Evolutionary conservation across 352 stramenopile species (phyloP).

Genomic region (Pythium brachiatum): DNA sequence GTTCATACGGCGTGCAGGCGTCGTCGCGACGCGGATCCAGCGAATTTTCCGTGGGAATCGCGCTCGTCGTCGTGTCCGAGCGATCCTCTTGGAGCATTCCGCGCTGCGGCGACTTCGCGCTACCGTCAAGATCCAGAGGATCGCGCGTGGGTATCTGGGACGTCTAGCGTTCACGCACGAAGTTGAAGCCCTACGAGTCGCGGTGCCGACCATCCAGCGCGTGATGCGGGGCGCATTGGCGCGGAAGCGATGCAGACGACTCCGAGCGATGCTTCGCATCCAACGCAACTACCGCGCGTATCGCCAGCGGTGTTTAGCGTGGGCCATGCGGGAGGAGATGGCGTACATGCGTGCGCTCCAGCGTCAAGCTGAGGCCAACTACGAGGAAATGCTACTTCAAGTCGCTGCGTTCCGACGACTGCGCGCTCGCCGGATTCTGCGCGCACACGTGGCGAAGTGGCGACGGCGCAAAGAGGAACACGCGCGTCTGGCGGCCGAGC

Average conservation of each 20-base stretch:
- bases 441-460: constrained; percentile 42
- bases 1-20: constrained; percentile 42
- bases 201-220: constrained; percentile 56
- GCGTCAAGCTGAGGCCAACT: constrained; percentile 41
- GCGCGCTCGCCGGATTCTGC: constrained; percentile 48
- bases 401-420: constrained; percentile 46
- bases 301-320: constrained; percentile 47
- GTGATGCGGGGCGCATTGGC: constrained; percentile 46
- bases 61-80: constrained; percentile 40
- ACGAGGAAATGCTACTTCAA: constrained; percentile 40
- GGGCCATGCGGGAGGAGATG: constrained; percentile 55
- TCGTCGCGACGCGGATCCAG: constrained; percentile 63
- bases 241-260: constrained; percentile 30
- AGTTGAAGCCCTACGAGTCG: constrained; percentile 29
- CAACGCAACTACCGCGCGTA: constrained; percentile 63
- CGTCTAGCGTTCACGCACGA: constrained; percentile 39
- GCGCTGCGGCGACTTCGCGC: constrained; percentile 22
- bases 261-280: constrained; percentile 39
- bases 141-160: constrained; percentile 57
- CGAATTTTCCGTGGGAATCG: constrained; percentile 66
- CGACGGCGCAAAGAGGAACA: constrained; percentile 31
- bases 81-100: constrained; percentile 35
- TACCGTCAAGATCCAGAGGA: constrained; percentile 38
- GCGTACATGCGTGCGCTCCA: constrained; percentile 49
- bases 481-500: constrained; percentile 27